Evolutionary conservation across 441 rosid genomes (phyloP).

Genomic region (Adansonia grandidieri): DNA sequence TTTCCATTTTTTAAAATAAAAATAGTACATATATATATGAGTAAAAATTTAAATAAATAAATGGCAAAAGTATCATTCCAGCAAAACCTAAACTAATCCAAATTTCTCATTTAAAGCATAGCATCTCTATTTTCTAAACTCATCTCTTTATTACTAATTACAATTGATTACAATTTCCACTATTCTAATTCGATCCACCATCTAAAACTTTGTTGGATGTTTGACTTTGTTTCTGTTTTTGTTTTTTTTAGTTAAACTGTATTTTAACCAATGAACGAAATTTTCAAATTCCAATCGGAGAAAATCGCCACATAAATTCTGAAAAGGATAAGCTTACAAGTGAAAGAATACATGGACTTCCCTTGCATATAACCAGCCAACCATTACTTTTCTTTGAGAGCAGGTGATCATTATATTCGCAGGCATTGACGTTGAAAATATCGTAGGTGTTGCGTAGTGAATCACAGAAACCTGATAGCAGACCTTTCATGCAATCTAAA

Average conservation of each 20-base stretch:
- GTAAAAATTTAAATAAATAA: too few relatives aligned
- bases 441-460: not conserved
- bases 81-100: too few relatives aligned
- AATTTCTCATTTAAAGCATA: not conserved
- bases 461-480: not conserved
- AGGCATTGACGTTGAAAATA: not conserved
- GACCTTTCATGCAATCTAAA: too few relatives aligned
- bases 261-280: not conserved
- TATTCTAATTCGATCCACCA: not conserved
- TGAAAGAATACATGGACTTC: not conserved
- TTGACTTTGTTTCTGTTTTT: not conserved
- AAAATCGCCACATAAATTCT: not conserved
- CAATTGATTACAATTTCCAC: not conserved
- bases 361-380: not conserved
- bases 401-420: not conserved
- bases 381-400: slow-evolving; percentile 1
- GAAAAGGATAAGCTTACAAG: slow-evolving; percentile 18
- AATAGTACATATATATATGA: too few relatives aligned
- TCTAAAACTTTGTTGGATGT: not conserved
- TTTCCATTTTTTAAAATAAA: too few relatives aligned
- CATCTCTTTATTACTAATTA: not conserved
- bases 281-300: not conserved
- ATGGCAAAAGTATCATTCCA: too few relatives aligned
- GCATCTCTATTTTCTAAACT: too few relatives aligned
- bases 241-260: not conserved